Base-by-base conservation (phyloP, 257 asterid genomes). In the Solanum lycopersicoides region DNA sequence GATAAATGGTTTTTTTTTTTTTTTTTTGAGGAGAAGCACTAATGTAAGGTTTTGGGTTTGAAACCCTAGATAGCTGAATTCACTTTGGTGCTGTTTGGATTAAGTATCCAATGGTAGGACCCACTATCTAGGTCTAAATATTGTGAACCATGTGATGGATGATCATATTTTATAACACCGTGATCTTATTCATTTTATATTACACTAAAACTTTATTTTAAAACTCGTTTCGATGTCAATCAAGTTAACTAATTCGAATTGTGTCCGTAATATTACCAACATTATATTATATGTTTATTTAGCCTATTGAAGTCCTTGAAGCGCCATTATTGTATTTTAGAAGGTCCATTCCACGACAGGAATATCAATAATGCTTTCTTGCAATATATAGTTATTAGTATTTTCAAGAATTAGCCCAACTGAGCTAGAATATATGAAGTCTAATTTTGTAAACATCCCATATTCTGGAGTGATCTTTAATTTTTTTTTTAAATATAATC, bases 11-110 rank as follows among this genome's bases (percentile, higher is more conserved):
- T 4, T 11, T n/a, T 16, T 53, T 0, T 5, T 53, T 53, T 53
- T 50, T 37, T 37, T 6, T 50, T 84, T 6, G 37, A 68, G 56
- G 88, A 53, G 68, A 72, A 56, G 75, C 56, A 73, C 32, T 28
- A 45, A 76, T 30, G 20, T 3, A 84, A 86, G 89, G 88, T 37
- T 85, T 85, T 23, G 88, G 76, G 84, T 23, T 59, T 80, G 14
- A 87, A 91, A 91, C 93, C 93, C 92, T 91, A 89, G 89, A 88
- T 42, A 50, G 69, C 28, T 82, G 28, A 32, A 30, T 41, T 30
- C 32, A 32, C 20, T 50, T 82, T 47, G 44, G 85, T 30, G 30
- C 25, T 47, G 42, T 23, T 18, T 16, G 68, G 85, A 47, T 47
- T 47, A 68, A 45, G 30, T 53, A 53, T 53, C n/a, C 63, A 53